These are phyloP conservation scores for Rhizophagus clarus DNA, from an alignment of 192 early-diverging fungal genomes.

Conservation along the genomic window DNA sequence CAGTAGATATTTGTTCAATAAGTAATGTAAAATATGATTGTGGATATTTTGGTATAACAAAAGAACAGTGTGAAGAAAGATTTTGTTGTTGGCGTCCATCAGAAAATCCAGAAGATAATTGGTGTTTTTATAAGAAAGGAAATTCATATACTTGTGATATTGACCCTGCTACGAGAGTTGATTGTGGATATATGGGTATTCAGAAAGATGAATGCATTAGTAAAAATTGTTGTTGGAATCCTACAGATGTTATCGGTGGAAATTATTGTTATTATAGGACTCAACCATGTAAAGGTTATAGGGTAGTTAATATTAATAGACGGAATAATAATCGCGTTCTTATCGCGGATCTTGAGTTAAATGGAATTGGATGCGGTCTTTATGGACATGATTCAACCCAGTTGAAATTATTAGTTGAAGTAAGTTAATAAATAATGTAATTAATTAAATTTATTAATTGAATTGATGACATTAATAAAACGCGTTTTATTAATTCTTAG, in stretches of 20 bases:
- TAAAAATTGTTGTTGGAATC: constrained; percentile 17
- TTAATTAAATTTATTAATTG: too few species aligned
- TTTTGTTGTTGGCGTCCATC: constrained; percentile 11
- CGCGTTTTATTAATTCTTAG: background rate
- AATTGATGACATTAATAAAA: background rate
- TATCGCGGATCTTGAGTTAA: background rate
- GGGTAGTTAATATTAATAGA: background rate
- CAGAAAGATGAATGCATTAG: background rate
- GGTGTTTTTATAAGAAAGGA: constrained; percentile 16
- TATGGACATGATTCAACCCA: background rate
- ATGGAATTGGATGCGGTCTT: background rate
- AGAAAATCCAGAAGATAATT: background rate
- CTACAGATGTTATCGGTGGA: background rate
- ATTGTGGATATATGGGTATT: constrained; percentile 10
- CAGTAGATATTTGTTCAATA: constrained; percentile 4
- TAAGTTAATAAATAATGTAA: background rate
- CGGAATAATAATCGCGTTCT: too few species aligned
- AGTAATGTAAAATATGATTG: background rate
- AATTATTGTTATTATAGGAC: background rate
- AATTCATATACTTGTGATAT: background rate
- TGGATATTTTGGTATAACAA: constrained; percentile 17
- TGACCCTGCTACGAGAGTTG: background rate
- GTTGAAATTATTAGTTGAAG: background rate
- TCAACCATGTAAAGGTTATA: constrained; percentile 3
- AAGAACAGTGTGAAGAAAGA: background rate